A percentile compares a stretch with the other conserved stretches of the same genome.
Conservation (phyloP, 1,139 yeast species). For the Kazachstania sp. region DNA sequence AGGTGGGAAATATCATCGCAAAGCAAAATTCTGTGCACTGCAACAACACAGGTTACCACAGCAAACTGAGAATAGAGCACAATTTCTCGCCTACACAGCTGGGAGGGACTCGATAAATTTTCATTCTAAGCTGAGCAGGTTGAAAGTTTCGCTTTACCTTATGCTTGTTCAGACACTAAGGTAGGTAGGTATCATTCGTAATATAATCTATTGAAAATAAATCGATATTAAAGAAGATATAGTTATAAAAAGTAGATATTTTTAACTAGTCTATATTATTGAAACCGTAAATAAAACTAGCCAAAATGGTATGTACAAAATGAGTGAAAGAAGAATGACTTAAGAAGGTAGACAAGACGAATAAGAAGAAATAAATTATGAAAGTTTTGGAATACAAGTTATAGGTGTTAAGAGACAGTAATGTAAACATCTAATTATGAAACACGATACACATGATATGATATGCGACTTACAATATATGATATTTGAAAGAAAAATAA, state of each 20-base stretch:
- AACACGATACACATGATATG: no score
- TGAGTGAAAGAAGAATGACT: not conserved
- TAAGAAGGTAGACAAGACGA: not conserved
- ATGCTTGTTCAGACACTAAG: no score
- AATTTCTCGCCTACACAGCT: no score
- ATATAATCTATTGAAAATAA: not conserved
- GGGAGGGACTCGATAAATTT: no score
- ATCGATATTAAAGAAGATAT: not conserved
- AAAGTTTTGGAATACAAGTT: not conserved
- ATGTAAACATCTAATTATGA: not conserved
- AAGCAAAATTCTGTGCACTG: no score
- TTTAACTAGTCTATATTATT: not conserved
- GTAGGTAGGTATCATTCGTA: not conserved
- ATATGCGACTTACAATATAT: no score
- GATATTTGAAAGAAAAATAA: no score
- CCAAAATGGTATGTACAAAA: conserved; percentile 8
- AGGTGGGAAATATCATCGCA: no score
- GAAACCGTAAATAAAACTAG: conserved; percentile 6
- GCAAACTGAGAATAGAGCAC: no score
- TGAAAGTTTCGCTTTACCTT: no score
- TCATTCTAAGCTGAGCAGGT: no score
- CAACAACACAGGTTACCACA: no score
- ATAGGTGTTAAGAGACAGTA: not conserved
- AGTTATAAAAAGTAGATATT: not conserved
- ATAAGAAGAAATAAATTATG: not conserved